phyloP scores from a whole-genome alignment of 139 green algal genomes.

The Coelastrella sp. region DNA sequence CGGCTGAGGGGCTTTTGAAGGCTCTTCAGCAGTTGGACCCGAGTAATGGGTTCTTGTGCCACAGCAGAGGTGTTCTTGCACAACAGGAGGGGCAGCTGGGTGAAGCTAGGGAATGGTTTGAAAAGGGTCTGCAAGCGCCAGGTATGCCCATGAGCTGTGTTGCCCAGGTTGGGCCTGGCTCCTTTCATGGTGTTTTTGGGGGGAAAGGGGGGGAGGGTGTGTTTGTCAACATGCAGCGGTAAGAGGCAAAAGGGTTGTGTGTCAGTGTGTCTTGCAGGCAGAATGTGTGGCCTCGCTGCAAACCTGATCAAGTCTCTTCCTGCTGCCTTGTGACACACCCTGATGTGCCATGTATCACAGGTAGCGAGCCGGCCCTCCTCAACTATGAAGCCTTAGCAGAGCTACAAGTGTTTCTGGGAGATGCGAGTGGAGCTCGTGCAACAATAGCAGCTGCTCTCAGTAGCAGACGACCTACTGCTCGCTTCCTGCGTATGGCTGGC shows the following conservation, averaged over 20 bases:
- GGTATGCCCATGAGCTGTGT: not conserved
- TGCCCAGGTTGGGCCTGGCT: not conserved
- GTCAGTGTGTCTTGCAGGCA: too few species aligned
- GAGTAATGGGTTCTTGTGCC: slow-evolving; percentile 64
- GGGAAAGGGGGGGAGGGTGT: too few species aligned
- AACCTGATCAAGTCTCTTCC: not conserved
- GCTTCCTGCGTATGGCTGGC: slow-evolving; percentile 74
- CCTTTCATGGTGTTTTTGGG: too few species aligned
- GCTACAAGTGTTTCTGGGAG: slow-evolving; percentile 65
- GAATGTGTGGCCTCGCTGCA: too few species aligned
- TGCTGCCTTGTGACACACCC: not conserved
- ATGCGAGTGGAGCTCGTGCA: not conserved
- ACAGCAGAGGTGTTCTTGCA: slow-evolving; percentile 66
- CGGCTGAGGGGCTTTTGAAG: slow-evolving; percentile 53
- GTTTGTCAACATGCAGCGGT: too few species aligned
- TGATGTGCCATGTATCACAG: slow-evolving; percentile 26
- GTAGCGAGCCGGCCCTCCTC: slow-evolving; percentile 60
- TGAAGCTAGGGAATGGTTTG: slow-evolving; percentile 37
- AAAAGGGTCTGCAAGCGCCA: not conserved
- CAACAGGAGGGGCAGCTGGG: slow-evolving; percentile 65
- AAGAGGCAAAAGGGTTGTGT: too few species aligned
- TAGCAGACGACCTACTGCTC: slow-evolving; percentile 30
- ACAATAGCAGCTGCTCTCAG: not conserved
- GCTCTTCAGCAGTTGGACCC: slow-evolving; percentile 56
- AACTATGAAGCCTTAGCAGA: slow-evolving; percentile 74